These are phyloP conservation scores for Penicillium brevicompactum DNA, from an alignment of 2,329 filamentous ascomycete genomes.

Conservation along the genomic window DNA sequence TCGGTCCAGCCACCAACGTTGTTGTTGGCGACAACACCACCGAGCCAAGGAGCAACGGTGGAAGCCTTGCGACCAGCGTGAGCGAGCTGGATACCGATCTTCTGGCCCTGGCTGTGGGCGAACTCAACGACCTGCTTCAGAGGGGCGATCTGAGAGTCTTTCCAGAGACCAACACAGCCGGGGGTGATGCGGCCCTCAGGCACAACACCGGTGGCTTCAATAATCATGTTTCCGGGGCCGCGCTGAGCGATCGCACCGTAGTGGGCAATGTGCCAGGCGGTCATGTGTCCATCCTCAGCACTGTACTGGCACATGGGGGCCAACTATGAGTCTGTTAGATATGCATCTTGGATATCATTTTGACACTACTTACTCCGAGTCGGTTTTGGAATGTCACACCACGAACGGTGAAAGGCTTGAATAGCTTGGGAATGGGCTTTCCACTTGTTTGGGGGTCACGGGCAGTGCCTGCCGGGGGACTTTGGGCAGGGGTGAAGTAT, in stretches of 20 bases:
- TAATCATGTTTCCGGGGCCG: conserved; percentile 73
- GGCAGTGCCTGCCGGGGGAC: conserved; percentile 41
- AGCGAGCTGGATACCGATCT: conserved; percentile 77
- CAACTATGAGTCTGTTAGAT: conserved; percentile 6
- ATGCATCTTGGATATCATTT: background rate
- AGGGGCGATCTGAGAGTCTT: conserved; percentile 76
- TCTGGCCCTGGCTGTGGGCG: conserved; percentile 75
- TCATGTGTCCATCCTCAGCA: conserved; percentile 70
- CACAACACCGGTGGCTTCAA: conserved; percentile 77
- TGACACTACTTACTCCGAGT: conserved; percentile 46
- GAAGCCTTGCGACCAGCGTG: conserved; percentile 73
- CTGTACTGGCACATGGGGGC: conserved; percentile 67
- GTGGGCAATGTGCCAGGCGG: conserved; percentile 80
- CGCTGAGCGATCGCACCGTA: conserved; percentile 76
- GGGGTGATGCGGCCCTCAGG: conserved; percentile 82
- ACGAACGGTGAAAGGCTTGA: conserved; percentile 60
- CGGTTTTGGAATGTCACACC: conserved; percentile 66
- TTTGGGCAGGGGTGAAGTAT: conserved; percentile 43
- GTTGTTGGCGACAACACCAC: conserved; percentile 47
- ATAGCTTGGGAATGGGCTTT: conserved; percentile 55
- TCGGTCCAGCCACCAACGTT: conserved; percentile 58
- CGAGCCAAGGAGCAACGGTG: conserved; percentile 56
- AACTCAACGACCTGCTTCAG: conserved; percentile 72
- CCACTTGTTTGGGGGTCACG: conserved; percentile 46
- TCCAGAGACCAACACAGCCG: conserved; percentile 65